A percentile compares a stretch with the other conserved stretches of the same genome.
phyloP scores from a whole-genome alignment of 306 rosid genomes.

The Acacia acuminata region DNA sequence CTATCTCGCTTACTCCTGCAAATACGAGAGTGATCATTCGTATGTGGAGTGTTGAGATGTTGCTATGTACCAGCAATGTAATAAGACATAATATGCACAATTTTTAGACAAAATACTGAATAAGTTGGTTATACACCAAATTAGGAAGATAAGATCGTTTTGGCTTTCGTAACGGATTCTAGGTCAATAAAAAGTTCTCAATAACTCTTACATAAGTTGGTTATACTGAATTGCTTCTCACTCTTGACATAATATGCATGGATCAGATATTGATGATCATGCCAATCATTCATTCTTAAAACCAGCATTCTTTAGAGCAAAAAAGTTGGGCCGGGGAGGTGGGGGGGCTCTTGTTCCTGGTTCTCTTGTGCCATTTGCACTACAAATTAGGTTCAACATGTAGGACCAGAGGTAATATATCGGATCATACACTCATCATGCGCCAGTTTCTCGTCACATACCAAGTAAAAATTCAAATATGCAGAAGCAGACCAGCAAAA shows the following conservation, averaged over 20 bases:
- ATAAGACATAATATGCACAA: background rate
- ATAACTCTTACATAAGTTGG: background rate
- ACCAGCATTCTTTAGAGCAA: too few relatives aligned
- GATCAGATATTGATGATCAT: too few relatives aligned
- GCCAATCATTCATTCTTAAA: too few relatives aligned
- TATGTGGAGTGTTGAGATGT: background rate
- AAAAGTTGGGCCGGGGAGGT: too few relatives aligned
- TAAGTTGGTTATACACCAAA: background rate
- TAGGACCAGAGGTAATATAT: too few relatives aligned
- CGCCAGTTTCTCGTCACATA: background rate
- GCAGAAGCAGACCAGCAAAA: background rate
- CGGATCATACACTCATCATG: background rate
- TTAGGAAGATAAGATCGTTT: background rate
- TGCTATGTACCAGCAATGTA: background rate
- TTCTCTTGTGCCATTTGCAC: too few relatives aligned
- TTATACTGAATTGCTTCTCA: background rate
- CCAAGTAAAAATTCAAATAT: background rate
- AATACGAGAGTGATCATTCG: background rate
- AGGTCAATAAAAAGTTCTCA: background rate
- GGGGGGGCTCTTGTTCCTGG: too few relatives aligned
- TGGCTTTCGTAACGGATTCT: background rate
- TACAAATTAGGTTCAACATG: too few relatives aligned
- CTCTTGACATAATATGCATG: too few relatives aligned
- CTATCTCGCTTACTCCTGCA: background rate
- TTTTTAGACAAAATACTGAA: background rate